Percentiles rank a stretch among this genome's conserved stretches.
Evolutionary conservation across 2,329 filamentous ascomycete genomes (phyloP).

Genomic region (Nannizziopsis barbatae): DNA sequence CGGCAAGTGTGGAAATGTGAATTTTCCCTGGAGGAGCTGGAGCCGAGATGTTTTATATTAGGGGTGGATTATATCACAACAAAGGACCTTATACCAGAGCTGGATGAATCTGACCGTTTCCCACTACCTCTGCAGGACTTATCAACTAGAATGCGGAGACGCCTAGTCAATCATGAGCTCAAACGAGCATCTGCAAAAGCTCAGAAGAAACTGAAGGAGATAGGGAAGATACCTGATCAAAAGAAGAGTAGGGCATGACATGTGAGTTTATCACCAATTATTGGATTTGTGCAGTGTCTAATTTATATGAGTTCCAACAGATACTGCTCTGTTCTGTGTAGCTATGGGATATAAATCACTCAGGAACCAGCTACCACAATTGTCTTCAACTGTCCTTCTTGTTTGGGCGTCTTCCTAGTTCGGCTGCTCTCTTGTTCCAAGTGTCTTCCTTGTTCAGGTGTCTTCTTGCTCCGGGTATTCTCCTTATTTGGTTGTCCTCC

Average conservation of each 20-base stretch:
- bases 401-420: conserved; percentile 1
- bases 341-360: conserved; percentile 6
- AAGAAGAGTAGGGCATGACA: conserved; percentile 2
- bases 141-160: conserved; percentile 8
- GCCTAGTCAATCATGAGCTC: conserved; percentile 8
- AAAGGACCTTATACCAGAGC: conserved; percentile 9
- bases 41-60: conserved; percentile 8
- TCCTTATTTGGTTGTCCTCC: not conserved
- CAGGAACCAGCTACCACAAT: conserved; percentile 3
- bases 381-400: not conserved
- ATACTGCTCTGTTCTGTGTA: not conserved
- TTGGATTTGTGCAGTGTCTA: not conserved
- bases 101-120: conserved; percentile 7
- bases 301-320: not conserved
- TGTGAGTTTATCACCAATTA: conserved; percentile 2
- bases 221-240: conserved; percentile 4
- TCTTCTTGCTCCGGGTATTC: not conserved
- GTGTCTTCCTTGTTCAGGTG: not conserved
- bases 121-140: conserved; percentile 9
- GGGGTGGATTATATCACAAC: conserved; percentile 7
- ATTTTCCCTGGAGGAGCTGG: conserved; percentile 9
- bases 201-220: conserved; percentile 9
- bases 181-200: conserved; percentile 8
- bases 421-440: not conserved
- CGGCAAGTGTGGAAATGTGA: conserved; percentile 9